Conservation (phyloP, 1,284 basidiomycete genomes). For the Rhodotorula glutinis region DNA sequence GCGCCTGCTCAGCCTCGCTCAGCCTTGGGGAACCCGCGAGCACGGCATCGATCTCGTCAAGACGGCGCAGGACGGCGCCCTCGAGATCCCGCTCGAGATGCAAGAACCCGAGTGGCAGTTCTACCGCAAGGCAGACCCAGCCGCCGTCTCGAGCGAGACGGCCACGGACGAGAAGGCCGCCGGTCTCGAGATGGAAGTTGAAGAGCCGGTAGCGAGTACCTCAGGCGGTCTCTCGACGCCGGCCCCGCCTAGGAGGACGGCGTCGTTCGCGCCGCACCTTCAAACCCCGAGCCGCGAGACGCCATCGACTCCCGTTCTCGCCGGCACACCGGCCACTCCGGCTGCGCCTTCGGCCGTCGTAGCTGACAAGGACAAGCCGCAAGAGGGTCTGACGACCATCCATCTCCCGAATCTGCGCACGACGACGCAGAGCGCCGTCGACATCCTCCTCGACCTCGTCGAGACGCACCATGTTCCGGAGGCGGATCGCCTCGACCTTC, state of each 20-base stretch:
- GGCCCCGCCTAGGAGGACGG: conserved; percentile 25
- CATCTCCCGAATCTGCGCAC: conserved; percentile 44
- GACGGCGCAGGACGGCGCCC: conserved; percentile 45
- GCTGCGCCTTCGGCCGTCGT: not conserved
- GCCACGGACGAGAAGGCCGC: conserved; percentile 14
- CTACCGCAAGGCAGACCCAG: conserved; percentile 44
- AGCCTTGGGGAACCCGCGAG: conserved; percentile 44
- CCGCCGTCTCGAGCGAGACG: conserved; percentile 6
- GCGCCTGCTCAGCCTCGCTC: conserved; percentile 48
- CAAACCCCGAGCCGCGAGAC: conserved; percentile 9
- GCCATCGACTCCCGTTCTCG: not conserved
- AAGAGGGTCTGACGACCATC: conserved; percentile 47
- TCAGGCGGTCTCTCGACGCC: conserved; percentile 17
- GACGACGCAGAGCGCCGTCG: conserved; percentile 42
- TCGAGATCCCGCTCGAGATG: conserved; percentile 45
- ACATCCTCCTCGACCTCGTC: conserved; percentile 69
- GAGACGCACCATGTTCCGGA: conserved; percentile 72
- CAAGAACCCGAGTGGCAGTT: conserved; percentile 51
- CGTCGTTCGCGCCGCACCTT: conserved; percentile 23
- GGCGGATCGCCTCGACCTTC: conserved; percentile 81
- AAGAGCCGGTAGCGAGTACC: conserved; percentile 1
- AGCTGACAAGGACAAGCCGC: conserved; percentile 37
- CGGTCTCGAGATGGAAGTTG: conserved; percentile 25
- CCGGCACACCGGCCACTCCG: conserved; percentile 28
- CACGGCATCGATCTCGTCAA: conserved; percentile 51